Evolutionary conservation across 2,329 filamentous ascomycete genomes (phyloP), one percentile per base, ranked within the genome.

Genomic region (Aspergillus pseudoterreus): DNA sequence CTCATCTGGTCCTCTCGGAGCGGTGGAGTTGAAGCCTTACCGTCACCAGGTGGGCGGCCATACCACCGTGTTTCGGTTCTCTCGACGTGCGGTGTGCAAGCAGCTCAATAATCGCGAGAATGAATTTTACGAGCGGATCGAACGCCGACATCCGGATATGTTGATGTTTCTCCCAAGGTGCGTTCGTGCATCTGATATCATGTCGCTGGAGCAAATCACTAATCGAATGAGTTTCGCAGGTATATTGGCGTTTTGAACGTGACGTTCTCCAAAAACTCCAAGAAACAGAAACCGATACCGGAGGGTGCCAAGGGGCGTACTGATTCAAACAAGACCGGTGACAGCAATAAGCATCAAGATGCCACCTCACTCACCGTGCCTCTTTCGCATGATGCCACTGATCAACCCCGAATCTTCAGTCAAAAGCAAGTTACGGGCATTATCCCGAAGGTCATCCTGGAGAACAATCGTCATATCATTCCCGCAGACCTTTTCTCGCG

Each of bases 211-310:
- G 11, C 27, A 11, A 12, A 43, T 32, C 24, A 11, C 39, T 43
- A 12, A 15, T 15, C 11, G 10, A 32, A 39, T 33, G 19, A 2
- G 17, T 15, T 22, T 22, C n/a, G 47, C 69, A 95, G 90, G 67
- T 97, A 99, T 63, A 97, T 99, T 63, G 94, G 94, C 56, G 94
- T 99, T 39, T 75, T 99, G 46, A 97, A 96, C 69, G 92, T 96
- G 17, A 96, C 91, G 0, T 96, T 95, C 68, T 90, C 91, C 46
- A 96, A 95, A 68, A 85, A 85, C 52, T 78, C 83, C 2, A 89
- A 90, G 50, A 84, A 77, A 47, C 73, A 75, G 54, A 82, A 78
- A 64, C 68, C 69, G 22, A 50, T 59, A 44, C 69, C 70, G 42
- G 70, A 71, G 48, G 68, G 53, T 6, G 47, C 64, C 6, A 6